phyloP scores from a whole-genome alignment of 2,329 filamentous ascomycete genomes.

The Stachybotrys chlorohalonatus region DNA sequence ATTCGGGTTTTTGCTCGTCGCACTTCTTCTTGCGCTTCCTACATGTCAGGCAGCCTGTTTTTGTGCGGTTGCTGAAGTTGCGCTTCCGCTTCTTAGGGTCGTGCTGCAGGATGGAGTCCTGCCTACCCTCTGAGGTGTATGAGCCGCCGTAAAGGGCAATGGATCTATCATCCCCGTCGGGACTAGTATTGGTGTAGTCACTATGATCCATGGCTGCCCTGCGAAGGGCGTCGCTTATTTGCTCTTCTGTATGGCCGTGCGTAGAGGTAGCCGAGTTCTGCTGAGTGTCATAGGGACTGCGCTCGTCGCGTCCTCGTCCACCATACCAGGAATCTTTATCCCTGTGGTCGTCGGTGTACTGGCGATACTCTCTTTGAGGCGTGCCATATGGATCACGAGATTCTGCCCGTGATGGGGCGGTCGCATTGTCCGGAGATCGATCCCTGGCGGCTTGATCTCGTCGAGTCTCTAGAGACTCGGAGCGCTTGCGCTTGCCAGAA shows the following conservation, averaged over 20 bases:
- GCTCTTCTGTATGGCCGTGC: conserved; percentile 41
- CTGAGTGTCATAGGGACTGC: conserved; percentile 34
- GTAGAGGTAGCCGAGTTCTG: conserved; percentile 35
- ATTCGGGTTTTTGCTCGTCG: conserved; percentile 86
- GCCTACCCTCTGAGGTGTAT: conserved; percentile 39
- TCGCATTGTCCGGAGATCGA: conserved; percentile 22
- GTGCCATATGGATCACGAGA: conserved; percentile 33
- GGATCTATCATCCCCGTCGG: conserved; percentile 42
- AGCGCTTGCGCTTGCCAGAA: conserved; percentile 61
- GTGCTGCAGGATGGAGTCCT: conserved; percentile 42
- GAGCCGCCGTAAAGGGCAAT: conserved; percentile 29
- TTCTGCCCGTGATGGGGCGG: conserved; percentile 21
- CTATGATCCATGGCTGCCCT: conserved; percentile 35
- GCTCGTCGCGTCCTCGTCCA: conserved; percentile 37
- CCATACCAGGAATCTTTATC: conserved; percentile 43
- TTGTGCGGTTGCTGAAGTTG: conserved; percentile 90
- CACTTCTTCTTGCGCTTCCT: conserved; percentile 94
- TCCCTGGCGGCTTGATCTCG: conserved; percentile 25
- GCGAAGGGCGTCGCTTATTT: conserved; percentile 33
- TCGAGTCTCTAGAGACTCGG: conserved; percentile 46
- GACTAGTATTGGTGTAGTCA: conserved; percentile 44
- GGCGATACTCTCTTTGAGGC: conserved; percentile 35
- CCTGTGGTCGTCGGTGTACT: conserved; percentile 34
- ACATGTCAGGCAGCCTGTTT: conserved; percentile 92
- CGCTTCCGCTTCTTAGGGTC: conserved; percentile 64